phyloP scores from a whole-genome alignment of 768 basidiomycete genomes.

The Pulveroboletus sp. region DNA sequence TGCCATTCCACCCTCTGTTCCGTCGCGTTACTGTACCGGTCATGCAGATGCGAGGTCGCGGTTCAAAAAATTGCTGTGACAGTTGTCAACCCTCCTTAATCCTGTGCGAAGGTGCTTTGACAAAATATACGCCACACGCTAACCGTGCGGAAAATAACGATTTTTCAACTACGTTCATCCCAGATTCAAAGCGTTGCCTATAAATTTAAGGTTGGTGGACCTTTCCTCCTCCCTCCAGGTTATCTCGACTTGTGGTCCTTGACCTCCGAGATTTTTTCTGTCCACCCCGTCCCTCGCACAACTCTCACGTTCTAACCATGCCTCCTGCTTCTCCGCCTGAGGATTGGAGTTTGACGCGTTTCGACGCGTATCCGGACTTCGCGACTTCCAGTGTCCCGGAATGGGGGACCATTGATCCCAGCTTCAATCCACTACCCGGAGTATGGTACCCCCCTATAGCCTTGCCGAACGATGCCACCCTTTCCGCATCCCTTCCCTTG shows the following conservation, averaged over 20 bases:
- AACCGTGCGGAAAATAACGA: neutral
- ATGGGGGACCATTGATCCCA: neutral
- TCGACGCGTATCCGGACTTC: neutral
- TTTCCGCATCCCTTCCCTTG: neutral
- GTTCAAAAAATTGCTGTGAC: neutral
- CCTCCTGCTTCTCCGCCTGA: neutral
- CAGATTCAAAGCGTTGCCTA: neutral
- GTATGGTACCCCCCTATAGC: neutral
- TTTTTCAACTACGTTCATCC: neutral
- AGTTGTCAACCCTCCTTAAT: neutral
- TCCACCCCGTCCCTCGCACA: neutral
- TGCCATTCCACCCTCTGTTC: neutral
- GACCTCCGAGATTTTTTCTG: no score
- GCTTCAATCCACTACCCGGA: neutral
- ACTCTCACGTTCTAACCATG: neutral
- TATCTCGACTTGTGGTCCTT: no score
- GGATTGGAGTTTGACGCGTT: neutral
- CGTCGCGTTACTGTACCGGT: neutral
- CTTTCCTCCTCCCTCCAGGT: no score
- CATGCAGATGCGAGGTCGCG: neutral
- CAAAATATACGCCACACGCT: neutral
- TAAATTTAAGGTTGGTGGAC: neutral
- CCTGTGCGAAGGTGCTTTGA: conserved; percentile 1
- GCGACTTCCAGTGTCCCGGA: no score
- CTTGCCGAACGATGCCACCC: neutral